phyloP scores from a whole-genome alignment of 2,329 filamentous ascomycete species.

The Claviceps arundinis region DNA sequence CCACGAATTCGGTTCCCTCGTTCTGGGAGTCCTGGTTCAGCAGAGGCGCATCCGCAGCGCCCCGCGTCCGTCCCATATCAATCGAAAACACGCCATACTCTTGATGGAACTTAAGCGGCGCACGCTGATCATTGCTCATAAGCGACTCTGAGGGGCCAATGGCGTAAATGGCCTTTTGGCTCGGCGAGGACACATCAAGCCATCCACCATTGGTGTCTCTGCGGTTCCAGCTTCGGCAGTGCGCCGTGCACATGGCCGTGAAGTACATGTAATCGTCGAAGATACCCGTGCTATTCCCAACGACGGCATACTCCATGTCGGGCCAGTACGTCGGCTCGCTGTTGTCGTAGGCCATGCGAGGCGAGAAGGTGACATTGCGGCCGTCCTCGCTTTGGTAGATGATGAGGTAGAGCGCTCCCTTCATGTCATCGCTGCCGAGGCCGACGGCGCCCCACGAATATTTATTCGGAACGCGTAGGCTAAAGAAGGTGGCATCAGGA shows the following conservation, averaged over 20 bases:
- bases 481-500: constrained; percentile 31
- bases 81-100: constrained; percentile 42
- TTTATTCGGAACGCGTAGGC: constrained; percentile 31
- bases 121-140: constrained; percentile 27
- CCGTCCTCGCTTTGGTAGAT: constrained; percentile 35
- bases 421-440: constrained; percentile 38
- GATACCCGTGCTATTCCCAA: constrained; percentile 32
- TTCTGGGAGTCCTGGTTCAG: constrained; percentile 20
- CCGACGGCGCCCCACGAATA: constrained; percentile 42
- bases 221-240: constrained; percentile 37
- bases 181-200: constrained; percentile 35
- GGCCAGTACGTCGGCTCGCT: constrained; percentile 37
- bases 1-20: constrained; percentile 23
- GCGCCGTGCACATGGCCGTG: constrained; percentile 34
- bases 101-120: constrained; percentile 36
- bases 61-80: constrained; percentile 39
- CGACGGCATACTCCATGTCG: constrained; percentile 28
- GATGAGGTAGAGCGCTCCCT: constrained; percentile 38
- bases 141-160: constrained; percentile 34
- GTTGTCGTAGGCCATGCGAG: constrained; percentile 35
- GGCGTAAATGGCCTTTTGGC: constrained; percentile 41
- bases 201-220: constrained; percentile 21
- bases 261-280: constrained; percentile 32
- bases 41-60: constrained; percentile 26
- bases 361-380: constrained; percentile 41